phyloP scores from a whole-genome alignment of 169 alveolate genomes.

The Cryptosporidium viatorum region DNA sequence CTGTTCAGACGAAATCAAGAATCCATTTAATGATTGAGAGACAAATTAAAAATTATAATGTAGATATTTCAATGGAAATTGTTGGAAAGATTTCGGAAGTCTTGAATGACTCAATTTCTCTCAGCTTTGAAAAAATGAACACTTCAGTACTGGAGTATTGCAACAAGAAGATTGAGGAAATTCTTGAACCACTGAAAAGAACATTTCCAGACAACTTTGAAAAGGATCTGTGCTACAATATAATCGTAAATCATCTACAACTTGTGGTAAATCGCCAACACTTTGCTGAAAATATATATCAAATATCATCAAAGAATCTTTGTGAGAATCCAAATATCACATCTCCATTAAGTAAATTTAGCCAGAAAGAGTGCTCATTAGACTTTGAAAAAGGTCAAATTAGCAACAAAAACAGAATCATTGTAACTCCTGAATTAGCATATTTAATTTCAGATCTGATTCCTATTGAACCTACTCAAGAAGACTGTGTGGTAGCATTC shows the following conservation, averaged over 20 bases:
- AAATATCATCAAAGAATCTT: constrained; percentile 3
- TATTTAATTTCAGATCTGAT: constrained; percentile 54
- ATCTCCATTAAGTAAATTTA: not conserved
- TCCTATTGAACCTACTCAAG: constrained; percentile 34
- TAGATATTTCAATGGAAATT: not conserved
- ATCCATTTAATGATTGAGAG: constrained; percentile 14
- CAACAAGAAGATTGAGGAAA: not conserved
- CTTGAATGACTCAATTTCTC: constrained; percentile 7
- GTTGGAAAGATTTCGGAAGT: not conserved
- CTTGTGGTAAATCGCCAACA: constrained; percentile 56
- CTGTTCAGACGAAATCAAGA: constrained; percentile 43
- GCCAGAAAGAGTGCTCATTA: not conserved
- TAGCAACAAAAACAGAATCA: not conserved
- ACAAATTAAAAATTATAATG: not conserved
- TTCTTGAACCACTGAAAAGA: not conserved
- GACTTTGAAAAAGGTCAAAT: not conserved
- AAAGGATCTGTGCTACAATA: constrained; percentile 26
- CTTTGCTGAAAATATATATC: constrained; percentile 64
- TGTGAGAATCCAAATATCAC: not conserved
- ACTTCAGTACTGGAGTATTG: constrained; percentile 17
- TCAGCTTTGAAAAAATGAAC: not conserved
- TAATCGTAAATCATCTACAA: constrained; percentile 27
- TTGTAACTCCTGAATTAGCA: constrained; percentile 59
- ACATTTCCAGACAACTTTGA: not conserved
- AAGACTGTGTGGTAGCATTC: constrained; percentile 46